Evolutionary conservation across 73 alveolate species (phyloP).

Genomic region (Tetrahymena thermophila): DNA sequence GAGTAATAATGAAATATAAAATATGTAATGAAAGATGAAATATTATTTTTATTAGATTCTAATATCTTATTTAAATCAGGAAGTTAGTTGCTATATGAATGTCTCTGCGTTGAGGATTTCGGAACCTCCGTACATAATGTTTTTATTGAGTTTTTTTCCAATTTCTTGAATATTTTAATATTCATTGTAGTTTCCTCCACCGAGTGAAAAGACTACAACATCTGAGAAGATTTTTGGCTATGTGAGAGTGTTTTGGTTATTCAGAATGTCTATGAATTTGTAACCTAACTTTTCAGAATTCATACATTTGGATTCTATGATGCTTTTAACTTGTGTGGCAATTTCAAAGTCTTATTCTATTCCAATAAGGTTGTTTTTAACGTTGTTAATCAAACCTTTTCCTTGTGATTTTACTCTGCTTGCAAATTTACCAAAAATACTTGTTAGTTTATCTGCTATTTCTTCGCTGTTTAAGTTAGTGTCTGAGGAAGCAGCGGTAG

Average conservation of each 20-base stretch:
- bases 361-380: not conserved
- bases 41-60: too few relatives aligned
- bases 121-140: not conserved
- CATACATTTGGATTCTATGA: not conserved
- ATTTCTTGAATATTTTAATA: not conserved
- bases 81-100: not conserved
- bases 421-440: not conserved
- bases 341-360: not conserved
- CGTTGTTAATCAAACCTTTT: not conserved
- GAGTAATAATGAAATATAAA: not conserved
- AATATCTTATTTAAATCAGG: not conserved
- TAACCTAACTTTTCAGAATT: not conserved
- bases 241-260: not conserved
- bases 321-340: not conserved
- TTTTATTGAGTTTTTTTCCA: not conserved
- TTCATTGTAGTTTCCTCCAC: not conserved
- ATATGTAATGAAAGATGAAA: not conserved
- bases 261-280: not conserved
- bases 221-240: not conserved
- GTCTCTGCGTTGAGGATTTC: not conserved
- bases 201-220: not conserved
- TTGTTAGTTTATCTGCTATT: not conserved
- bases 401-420: not conserved
- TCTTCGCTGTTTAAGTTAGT: not conserved
- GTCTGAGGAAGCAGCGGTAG: not conserved